Evolutionary conservation across 208 protist genomes (phyloP).

Genomic region (Crithidia fasciculata): DNA sequence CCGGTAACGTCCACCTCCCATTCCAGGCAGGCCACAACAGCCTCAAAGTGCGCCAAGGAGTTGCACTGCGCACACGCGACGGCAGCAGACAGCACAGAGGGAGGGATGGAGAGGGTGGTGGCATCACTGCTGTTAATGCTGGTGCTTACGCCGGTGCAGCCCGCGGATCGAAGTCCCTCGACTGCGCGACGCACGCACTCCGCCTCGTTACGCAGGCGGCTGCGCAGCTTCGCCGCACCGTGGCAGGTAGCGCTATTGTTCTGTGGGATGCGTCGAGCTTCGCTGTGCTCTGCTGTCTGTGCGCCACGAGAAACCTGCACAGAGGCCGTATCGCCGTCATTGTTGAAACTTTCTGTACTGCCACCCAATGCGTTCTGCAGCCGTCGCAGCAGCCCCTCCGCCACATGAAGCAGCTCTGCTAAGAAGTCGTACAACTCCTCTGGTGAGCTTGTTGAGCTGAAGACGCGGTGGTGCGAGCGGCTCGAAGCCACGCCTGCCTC

Average conservation of each 20-base stretch:
- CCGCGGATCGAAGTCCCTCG: conserved; percentile 15
- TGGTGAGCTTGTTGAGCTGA: conserved; percentile 17
- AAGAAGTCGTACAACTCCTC: conserved; percentile 14
- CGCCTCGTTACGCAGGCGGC: conserved; percentile 31
- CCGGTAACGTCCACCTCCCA: conserved; percentile 40
- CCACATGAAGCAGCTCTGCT: not conserved
- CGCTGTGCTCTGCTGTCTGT: no score
- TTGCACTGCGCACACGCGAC: conserved; percentile 38
- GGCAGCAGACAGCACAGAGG: conserved; percentile 21
- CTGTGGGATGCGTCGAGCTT: no score
- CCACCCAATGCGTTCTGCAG: not conserved
- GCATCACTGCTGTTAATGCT: not conserved
- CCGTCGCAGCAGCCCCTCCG: conserved; percentile 20
- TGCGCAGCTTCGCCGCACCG: conserved; percentile 32
- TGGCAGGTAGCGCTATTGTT: conserved; percentile 1
- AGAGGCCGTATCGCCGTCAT: no score
- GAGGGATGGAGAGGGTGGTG: not conserved
- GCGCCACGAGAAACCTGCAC: no score
- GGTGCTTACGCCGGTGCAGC: not conserved
- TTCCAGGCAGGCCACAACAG: conserved; percentile 41
- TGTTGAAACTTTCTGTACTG: no score
- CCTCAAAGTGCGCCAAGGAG: conserved; percentile 35
- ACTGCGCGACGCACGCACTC: conserved; percentile 17
- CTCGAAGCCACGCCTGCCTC: not conserved
- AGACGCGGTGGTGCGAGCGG: conserved; percentile 1